Evolutionary conservation across 306 rosid genomes (phyloP).

Genomic region (Malus domestica): ASM211411v1 NC_041795.1:29243001-29243500

Average conservation of each 20-base stretch:
- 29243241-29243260: neutral
- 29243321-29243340: neutral
- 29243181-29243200: neutral
- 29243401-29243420: neutral
- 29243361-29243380: neutral
- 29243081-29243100: neutral
- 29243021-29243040: neutral
- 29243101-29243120: neutral
- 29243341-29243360: neutral
- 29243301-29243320: neutral
- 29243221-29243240: neutral
- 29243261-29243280: neutral
- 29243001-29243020: neutral
- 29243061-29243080: neutral
- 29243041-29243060: neutral
- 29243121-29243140: neutral
- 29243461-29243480: neutral
- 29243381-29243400: neutral
- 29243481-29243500: neutral
- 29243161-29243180: neutral
- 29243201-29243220: neutral
- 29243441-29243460: neutral
- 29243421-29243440: neutral
- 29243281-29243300: neutral
- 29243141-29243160: neutral